Evolutionary conservation across 2,329 filamentous ascomycete species (phyloP), one percentile per base, ranked within the genome.

Genomic region (Ascochyta lentis): DNA sequence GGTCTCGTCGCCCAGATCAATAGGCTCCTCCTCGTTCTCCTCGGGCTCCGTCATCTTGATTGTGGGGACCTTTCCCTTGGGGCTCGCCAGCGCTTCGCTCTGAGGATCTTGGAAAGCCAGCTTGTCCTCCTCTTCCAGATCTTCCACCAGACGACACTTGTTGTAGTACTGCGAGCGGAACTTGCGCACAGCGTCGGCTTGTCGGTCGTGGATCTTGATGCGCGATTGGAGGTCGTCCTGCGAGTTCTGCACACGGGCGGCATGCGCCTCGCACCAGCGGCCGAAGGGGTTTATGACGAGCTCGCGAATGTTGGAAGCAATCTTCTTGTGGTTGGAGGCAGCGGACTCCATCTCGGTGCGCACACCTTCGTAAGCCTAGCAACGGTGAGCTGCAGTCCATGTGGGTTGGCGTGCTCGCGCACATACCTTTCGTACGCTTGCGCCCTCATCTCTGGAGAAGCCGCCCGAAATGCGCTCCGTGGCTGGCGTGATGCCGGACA

Each of bases 101-200:
- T 84, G 81, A 5, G 92, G 92, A 63, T 93, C 92, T 76, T 96
- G 92, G 78, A 99, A 99, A 35, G 93, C 95, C 51, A 99, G 84
- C 78, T 99, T 98, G 76, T 97, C 96, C 81, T 99, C 96, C 78
- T 99, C 95, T 75, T 99, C 95, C 58, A 98, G 80, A 73, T 99
- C 95, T 75, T 99, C 96, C 6, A 98, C 89, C 59, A 97, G 81
- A 45, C 96, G 89, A 75, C 95, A 99, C 79, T 98, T 99, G 82
- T 98, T 99, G 84, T 98, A 98, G 79, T 99, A 99, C 67, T 91
- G 90, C 76, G 91, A 96, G 62, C 95, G 88, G 67, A 97, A 85
- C 79, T 98, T 98, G 83, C 92, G 92, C 59, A 96, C 92, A 19
- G 85, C 77, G 60, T 99, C 95, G 55, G 90, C 89, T 77, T 99